Percentiles rank a stretch among this genome's conserved stretches.
phyloP scores from a whole-genome alignment of 352 stramenopile genomes.

The Globisporangium rhizosaccharum region DNA sequence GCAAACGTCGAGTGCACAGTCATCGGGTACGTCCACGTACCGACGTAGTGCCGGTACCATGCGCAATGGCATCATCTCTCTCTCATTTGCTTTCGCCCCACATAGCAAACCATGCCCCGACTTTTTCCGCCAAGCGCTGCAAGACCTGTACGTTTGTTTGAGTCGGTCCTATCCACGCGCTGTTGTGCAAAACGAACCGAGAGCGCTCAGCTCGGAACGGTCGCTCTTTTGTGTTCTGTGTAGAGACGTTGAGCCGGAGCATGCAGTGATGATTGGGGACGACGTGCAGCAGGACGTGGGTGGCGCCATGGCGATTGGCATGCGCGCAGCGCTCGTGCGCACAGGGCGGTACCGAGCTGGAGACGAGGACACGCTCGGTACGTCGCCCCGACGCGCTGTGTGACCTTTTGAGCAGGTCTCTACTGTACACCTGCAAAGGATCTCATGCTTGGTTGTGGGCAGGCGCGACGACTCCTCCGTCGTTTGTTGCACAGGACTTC shows the following conservation, averaged over 20 bases:
- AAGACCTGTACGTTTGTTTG: conserved; percentile 26
- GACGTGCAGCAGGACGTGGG: conserved; percentile 46
- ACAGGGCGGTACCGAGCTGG: conserved; percentile 46
- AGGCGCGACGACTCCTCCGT: conserved; percentile 1
- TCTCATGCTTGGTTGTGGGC: conserved; percentile 8
- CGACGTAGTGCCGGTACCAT: no score
- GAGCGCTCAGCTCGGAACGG: no score
- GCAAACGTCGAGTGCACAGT: conserved; percentile 30
- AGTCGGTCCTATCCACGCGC: neutral
- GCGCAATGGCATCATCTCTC: neutral
- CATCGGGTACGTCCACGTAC: conserved; percentile 26
- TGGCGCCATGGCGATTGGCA: conserved; percentile 37
- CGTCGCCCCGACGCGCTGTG: neutral
- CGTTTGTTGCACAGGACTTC: conserved; percentile 24
- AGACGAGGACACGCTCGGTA: conserved; percentile 19
- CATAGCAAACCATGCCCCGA: conserved; percentile 39
- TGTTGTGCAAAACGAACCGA: neutral
- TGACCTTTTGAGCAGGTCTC: neutral
- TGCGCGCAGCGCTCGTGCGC: conserved; percentile 37
- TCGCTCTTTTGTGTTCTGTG: neutral
- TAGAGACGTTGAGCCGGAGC: conserved; percentile 22
- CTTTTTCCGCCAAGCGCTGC: conserved; percentile 42
- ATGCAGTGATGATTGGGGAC: conserved; percentile 56
- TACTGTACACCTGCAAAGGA: neutral
- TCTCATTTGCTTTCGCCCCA: neutral